Percentiles rank a stretch among this genome's conserved stretches.
Conservation (phyloP, 169 alveolate species). For the Cryptosporidium ryanae region DNA sequence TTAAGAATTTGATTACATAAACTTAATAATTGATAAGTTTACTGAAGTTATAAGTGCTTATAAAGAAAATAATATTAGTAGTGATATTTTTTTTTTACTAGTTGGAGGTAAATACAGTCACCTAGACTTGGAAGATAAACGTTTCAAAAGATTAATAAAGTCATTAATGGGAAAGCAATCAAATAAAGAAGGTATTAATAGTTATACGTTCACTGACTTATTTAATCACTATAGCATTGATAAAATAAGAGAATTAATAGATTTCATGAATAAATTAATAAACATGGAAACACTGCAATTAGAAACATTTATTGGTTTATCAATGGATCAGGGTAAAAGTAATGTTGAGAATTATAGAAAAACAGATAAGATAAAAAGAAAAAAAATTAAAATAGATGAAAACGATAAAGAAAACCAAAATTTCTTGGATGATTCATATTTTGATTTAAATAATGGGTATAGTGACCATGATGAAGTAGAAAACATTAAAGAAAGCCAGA, state of each 20-base stretch:
- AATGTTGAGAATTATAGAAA: too few relatives aligned
- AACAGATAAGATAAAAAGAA: conserved; percentile 38
- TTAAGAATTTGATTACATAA: conserved; percentile 4
- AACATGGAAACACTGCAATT: conserved; percentile 25
- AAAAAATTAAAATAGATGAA: conserved; percentile 29
- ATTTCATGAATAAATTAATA: neutral
- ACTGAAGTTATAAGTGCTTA: neutral
- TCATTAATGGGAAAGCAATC: conserved; percentile 7
- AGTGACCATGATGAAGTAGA: neutral
- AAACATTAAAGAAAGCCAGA: neutral
- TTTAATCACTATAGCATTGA: conserved; percentile 1
- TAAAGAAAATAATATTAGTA: neutral
- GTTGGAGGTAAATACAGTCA: too few relatives aligned
- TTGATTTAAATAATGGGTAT: neutral
- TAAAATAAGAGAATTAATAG: conserved; percentile 14
- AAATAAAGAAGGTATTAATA: conserved; percentile 1
- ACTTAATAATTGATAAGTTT: neutral
- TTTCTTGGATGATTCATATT: neutral
- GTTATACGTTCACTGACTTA: neutral
- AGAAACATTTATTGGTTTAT: conserved; percentile 1
- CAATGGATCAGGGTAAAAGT: too few relatives aligned
- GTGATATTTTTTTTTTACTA: neutral
- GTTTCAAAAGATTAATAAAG: conserved; percentile 1
- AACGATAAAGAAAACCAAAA: conserved; percentile 5
- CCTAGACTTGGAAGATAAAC: neutral